Evolutionary conservation across 2,329 filamentous ascomycete species (phyloP), one percentile per base, ranked within the genome.

Genomic region (Beauveria caledonica): DNA sequence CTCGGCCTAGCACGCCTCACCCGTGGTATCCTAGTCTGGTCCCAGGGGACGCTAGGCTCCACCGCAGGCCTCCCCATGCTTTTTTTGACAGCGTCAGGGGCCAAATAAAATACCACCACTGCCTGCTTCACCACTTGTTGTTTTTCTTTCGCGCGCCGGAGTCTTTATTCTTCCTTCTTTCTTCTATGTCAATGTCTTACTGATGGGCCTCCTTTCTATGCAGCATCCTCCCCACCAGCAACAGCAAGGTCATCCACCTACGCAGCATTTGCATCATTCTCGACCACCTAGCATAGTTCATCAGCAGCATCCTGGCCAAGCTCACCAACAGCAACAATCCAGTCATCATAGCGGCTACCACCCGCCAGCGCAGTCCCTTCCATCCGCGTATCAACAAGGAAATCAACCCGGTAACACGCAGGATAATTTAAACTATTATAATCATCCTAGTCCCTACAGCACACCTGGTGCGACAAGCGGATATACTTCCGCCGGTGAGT

Each of bases 401-500:
- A 80, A 81, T 65, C 86, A 87, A 71, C 79, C 82, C 25, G 77
- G 80, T 61, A 83, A 78, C 69, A 80, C 81, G 49, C 86, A 87
- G 69, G 89, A 95, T 62, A 73, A 68, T 67, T 77, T 89, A 57
- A 81, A 86, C 68, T 96, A 93, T 75, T 86, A 88, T 70, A 84
- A 88, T 62, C 89, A 94, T 71, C 84, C 89, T 64, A 90, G 86
- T 72, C 85, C 90, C 11, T 96, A 96, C 78, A 92, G 88, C 76
- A 88, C 90, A 60, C 86, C 89, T 66, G 90, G 88, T 76, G 85
- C 88, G 63, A 86, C 88, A 60, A 89, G 88, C 75, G 89, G 89
- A 77, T 96, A 96, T 76, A 87, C 90, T 65, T 90, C 91, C 71
- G 89, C 89, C 79, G 90, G 90, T 94, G 77, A 80, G 87, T 80